Conservation (phyloP, 208 protist species). For the Ichthyophonus hoferi region DNA sequence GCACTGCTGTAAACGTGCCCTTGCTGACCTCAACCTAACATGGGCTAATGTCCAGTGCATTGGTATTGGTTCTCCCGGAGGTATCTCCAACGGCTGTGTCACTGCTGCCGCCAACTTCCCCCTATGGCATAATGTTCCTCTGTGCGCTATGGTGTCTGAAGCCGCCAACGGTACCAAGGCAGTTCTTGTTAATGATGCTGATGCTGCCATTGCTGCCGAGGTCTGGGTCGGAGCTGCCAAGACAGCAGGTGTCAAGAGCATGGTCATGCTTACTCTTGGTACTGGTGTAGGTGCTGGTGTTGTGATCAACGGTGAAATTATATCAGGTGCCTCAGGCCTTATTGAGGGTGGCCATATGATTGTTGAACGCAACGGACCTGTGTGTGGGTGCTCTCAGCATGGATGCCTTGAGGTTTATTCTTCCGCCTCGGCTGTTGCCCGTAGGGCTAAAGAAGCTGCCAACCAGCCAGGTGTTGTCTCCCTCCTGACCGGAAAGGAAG, state of each 20-base stretch:
- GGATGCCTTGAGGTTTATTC: slow-evolving; percentile 6
- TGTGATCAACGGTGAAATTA: slow-evolving; percentile 8
- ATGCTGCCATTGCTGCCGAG: slow-evolving; percentile 21
- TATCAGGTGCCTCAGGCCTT: not conserved
- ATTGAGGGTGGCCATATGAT: slow-evolving; percentile 22
- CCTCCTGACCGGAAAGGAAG: not conserved
- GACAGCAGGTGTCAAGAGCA: not conserved
- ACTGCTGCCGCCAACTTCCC: slow-evolving; percentile 19
- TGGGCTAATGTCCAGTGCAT: not conserved
- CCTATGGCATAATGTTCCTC: not conserved
- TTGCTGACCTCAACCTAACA: not conserved
- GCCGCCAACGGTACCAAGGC: not conserved
- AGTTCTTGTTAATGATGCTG: slow-evolving; percentile 15
- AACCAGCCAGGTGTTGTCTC: not conserved
- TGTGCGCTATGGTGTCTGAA: not conserved
- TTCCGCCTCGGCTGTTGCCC: slow-evolving; percentile 2
- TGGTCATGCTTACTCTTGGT: slow-evolving; percentile 11
- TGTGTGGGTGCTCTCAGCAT: slow-evolving; percentile 6
- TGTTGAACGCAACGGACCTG: not conserved
- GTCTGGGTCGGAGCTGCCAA: slow-evolving; percentile 11
- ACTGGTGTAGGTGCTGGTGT: slow-evolving; percentile 24
- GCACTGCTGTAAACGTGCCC: not conserved
- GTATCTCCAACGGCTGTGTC: not conserved
- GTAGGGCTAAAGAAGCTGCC: not conserved
- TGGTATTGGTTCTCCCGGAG: slow-evolving; percentile 10